A percentile compares a stretch with the other conserved stretches of the same genome.
These are phyloP conservation scores for Neckera pumila DNA, from an alignment of 225 moss, liverwort and hornwort species.

Conservation along the genomic window DNA sequence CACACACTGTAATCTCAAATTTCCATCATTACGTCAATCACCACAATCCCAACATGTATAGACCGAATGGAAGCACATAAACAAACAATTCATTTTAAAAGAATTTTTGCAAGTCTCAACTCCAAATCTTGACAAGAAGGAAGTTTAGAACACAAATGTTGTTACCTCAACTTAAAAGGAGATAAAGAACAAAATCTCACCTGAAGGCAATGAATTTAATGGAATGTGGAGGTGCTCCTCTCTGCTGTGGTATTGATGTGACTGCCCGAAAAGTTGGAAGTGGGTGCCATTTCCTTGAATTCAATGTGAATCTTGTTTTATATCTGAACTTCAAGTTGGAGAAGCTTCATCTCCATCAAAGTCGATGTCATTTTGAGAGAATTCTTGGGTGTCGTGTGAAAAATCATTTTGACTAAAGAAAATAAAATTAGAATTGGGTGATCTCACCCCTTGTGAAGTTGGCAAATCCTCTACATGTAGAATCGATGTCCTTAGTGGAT, in stretches of 20 bases:
- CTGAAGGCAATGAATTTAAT: background rate
- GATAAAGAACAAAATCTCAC: background rate
- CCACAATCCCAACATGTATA: too few relatives aligned
- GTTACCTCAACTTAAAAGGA: too few relatives aligned
- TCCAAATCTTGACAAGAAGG: too few relatives aligned
- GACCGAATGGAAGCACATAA: too few relatives aligned
- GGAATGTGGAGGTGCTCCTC: background rate
- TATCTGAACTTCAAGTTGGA: background rate
- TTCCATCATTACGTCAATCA: too few relatives aligned
- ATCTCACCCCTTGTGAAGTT: background rate
- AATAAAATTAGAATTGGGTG: background rate
- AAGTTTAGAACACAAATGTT: too few relatives aligned
- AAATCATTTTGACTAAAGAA: background rate
- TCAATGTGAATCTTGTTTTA: background rate
- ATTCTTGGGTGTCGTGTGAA: background rate
- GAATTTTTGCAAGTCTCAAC: too few relatives aligned
- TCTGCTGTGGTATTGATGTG: background rate
- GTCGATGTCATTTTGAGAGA: background rate
- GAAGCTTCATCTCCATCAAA: background rate
- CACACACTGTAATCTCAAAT: too few relatives aligned
- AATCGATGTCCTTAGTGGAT: background rate
- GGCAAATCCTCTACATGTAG: rapidly evolving
- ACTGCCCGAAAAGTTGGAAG: background rate
- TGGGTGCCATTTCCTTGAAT: background rate
- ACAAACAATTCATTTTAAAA: too few relatives aligned